These are phyloP conservation scores for Dorcoceras hygrometricum DNA, from an alignment of 257 asterid species.

Conservation along the genomic window DNA sequence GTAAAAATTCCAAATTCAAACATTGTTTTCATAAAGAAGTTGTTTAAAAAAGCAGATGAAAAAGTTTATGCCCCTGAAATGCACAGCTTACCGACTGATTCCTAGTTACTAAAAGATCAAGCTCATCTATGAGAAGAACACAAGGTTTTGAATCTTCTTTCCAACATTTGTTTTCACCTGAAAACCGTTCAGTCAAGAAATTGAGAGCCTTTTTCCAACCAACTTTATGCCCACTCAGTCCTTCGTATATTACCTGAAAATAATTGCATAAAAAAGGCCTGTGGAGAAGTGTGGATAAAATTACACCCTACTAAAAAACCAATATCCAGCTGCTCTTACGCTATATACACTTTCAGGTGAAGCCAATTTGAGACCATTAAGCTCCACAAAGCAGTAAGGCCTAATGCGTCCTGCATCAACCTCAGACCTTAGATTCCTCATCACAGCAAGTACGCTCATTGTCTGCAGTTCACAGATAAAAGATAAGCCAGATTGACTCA, in stretches of 20 bases:
- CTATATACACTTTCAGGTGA: slow-evolving; percentile 88
- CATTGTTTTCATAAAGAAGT: not conserved
- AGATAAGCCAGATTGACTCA: slow-evolving; percentile 21
- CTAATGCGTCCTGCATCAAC: slow-evolving; percentile 73
- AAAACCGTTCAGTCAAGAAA: slow-evolving; percentile 72
- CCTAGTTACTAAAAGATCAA: slow-evolving; percentile 91
- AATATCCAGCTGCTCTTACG: slow-evolving; percentile 41
- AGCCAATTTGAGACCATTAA: slow-evolving; percentile 92
- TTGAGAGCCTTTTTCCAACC: slow-evolving; percentile 95
- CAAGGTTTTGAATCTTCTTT: slow-evolving; percentile 71
- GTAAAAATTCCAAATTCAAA: slow-evolving; percentile 16
- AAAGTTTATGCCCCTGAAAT: slow-evolving; percentile 8
- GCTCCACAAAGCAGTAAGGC: slow-evolving; percentile 91
- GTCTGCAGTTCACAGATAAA: slow-evolving; percentile 61
- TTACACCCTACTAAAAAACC: slow-evolving; percentile 16
- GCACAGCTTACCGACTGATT: slow-evolving; percentile 70
- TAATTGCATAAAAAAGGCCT: slow-evolving; percentile 21
- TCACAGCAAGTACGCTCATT: slow-evolving; percentile 82
- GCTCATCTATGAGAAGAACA: slow-evolving; percentile 90
- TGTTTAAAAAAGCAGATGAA: not conserved
- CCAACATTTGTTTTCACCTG: slow-evolving; percentile 48
- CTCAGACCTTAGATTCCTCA: slow-evolving; percentile 78
- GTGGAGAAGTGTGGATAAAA: slow-evolving; percentile 1
- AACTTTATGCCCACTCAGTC: slow-evolving; percentile 81
- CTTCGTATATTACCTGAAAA: slow-evolving; percentile 89